Evolutionary conservation across 352 stramenopile species (phyloP).

Genomic region (Phytophthora pinifolia): DNA sequence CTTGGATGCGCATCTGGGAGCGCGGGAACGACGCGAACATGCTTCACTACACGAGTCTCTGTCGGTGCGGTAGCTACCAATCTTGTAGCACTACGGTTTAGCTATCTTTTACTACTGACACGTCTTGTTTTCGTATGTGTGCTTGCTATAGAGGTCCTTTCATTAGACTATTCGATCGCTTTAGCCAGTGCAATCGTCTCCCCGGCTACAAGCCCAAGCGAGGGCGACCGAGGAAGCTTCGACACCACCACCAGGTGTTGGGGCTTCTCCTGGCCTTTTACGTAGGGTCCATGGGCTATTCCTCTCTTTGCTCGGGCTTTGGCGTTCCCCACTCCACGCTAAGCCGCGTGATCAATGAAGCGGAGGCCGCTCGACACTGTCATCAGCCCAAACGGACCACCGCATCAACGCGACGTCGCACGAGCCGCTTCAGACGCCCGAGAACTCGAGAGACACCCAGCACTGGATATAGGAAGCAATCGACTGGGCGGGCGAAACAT

Average conservation of each 20-base stretch:
- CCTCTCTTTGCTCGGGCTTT: slow-evolving; percentile 12
- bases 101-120: too few relatives aligned
- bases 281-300: neutral
- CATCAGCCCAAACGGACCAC: neutral
- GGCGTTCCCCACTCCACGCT: slow-evolving; percentile 5
- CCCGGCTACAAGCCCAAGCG: neutral
- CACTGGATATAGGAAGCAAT: neutral
- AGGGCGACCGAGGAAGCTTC: slow-evolving; percentile 6
- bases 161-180: neutral
- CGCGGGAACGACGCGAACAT: too few relatives aligned
- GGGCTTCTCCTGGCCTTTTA: slow-evolving; percentile 19
- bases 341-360: neutral
- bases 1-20: too few relatives aligned
- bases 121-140: too few relatives aligned
- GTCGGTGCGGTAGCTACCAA: too few relatives aligned
- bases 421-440: neutral
- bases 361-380: neutral
- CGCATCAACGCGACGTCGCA: neutral
- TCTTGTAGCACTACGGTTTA: too few relatives aligned
- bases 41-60: too few relatives aligned
- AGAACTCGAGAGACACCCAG: neutral
- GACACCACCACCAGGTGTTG: slow-evolving; percentile 9
- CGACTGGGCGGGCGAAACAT: neutral
- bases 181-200: neutral
- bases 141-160: neutral